Evolutionary conservation across 441 rosid genomes (phyloP).

Genomic region (Populus hybrid): DNA sequence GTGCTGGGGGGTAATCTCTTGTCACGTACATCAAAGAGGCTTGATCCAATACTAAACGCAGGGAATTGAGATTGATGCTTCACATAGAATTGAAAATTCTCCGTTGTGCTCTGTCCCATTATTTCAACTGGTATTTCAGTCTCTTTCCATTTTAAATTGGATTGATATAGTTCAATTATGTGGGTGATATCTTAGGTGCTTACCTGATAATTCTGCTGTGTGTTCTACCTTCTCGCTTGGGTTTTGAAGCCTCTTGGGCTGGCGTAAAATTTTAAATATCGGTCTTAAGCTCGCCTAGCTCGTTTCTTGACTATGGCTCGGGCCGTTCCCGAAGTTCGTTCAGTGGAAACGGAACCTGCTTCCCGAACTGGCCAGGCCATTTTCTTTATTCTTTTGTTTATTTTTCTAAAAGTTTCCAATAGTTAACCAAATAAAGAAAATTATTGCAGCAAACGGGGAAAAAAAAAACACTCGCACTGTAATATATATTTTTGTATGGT

Average conservation of each 20-base stretch:
- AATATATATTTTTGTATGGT: no score
- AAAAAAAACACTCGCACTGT: no score
- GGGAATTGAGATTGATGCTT: conserved; percentile 11
- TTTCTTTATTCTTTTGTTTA: no score
- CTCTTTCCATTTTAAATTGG: conserved; percentile 2
- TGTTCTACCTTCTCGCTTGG: background rate
- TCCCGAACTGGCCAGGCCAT: background rate
- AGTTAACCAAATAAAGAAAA: background rate
- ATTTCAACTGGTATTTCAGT: conserved; percentile 4
- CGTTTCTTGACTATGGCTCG: background rate
- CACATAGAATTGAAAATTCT: background rate
- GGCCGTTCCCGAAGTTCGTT: background rate
- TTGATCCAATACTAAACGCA: conserved; percentile 27
- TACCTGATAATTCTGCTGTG: background rate
- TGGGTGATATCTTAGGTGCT: background rate
- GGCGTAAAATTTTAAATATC: background rate
- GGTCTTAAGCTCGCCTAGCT: background rate
- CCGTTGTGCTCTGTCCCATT: conserved; percentile 10
- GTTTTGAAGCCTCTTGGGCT: background rate
- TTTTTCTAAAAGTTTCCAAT: background rate
- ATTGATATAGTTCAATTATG: conserved; percentile 5
- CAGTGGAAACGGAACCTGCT: background rate
- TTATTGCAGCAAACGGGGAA: no score
- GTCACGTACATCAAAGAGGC: conserved; percentile 47
- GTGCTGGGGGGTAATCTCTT: conserved; percentile 41